A percentile compares a stretch with the other conserved stretches of the same genome.
These are phyloP conservation scores for Hippophae tibetana DNA, from an alignment of 306 rosid species.

Conservation along the genomic window DNA sequence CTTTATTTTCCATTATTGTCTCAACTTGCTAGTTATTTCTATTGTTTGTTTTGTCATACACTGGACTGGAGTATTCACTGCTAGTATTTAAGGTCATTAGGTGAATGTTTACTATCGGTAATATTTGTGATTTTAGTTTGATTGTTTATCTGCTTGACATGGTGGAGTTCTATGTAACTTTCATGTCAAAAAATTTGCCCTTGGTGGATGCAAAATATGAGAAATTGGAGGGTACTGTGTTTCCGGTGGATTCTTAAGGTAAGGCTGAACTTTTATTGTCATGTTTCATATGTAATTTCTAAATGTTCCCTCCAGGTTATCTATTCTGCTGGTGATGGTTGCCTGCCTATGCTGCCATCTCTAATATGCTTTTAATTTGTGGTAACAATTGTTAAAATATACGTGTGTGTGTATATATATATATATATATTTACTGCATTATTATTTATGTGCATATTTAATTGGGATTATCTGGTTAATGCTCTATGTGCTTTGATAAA, in stretches of 20 bases:
- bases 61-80: conserved; percentile 29
- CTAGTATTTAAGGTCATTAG: conserved; percentile 24
- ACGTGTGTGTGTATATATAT: too few relatives aligned
- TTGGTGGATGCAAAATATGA: conserved; percentile 70
- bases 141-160: conserved; percentile 40
- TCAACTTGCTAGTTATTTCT: too few relatives aligned
- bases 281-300: conserved; percentile 49
- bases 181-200: conserved; percentile 25
- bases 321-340: conserved; percentile 88
- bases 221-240: conserved; percentile 40
- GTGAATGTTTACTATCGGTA: conserved; percentile 16
- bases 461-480: conserved; percentile 23
- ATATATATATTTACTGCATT: conserved; percentile 30
- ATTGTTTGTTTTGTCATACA: too few relatives aligned
- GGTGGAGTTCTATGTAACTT: conserved; percentile 45
- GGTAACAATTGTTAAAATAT: conserved; percentile 48
- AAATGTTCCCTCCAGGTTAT: conserved; percentile 75
- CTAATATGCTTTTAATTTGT: conserved; percentile 76
- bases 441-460: conserved; percentile 17
- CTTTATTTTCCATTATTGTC: too few relatives aligned
- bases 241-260: conserved; percentile 68
- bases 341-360: conserved; percentile 80
- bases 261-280: conserved; percentile 43
- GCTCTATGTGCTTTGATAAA: conserved; percentile 14
- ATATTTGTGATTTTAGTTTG: conserved; percentile 20